Base-by-base conservation (phyloP, 108 stramenopile genomes). In the Cyclotella atomus region DNA sequence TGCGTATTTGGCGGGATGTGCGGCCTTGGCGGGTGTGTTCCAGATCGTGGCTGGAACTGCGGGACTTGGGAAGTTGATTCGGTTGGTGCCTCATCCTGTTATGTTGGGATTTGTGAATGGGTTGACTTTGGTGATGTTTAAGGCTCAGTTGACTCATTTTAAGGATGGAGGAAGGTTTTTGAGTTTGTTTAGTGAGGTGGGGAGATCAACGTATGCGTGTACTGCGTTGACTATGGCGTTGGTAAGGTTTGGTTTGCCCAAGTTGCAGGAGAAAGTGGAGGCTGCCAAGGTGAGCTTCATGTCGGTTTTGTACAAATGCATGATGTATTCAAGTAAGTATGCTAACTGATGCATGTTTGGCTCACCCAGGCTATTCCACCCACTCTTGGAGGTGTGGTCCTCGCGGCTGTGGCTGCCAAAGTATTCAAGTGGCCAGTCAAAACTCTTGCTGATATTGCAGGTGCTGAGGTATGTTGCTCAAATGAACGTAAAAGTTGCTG, bases 71-170 rank as follows among this genome's bases (percentile, higher is more conserved):
- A 90, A 90, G 65, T 77, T 95, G 28, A 89, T 97, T 41, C 77
- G 88, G 1, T 61, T 96, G 19, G 86, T 97, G 14, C 92, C 95
- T 0, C 95, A 93, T 59, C 91, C 94, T 25, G 95, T 96, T 36
- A 97, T 97, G 94, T 54, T 96, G 17, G 95, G 95, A 0, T 97
- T 97, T 71, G 94, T 94, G 23, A 96, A 96, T 70, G 95, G 97
- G 24, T 75, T 97, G 50, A 86, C 91, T n/a, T 54, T 96, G 2
- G 92, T 97, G 36, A 93, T 97, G 87, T 75, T 89, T n/a, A 84
- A 86, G 60, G 93, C 95, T 14, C 97, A 97, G 70, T 67, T 96
- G 61, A 76, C 68, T 9, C 88, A 89, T 66, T 97, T 96, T 77
- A 69, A 86, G 60, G 60, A 81, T 16, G 64, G 44, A 24, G 85